Evolutionary conservation across 108 stramenopile species (phyloP).

Genomic region (Nitzschia sp.): DNA sequence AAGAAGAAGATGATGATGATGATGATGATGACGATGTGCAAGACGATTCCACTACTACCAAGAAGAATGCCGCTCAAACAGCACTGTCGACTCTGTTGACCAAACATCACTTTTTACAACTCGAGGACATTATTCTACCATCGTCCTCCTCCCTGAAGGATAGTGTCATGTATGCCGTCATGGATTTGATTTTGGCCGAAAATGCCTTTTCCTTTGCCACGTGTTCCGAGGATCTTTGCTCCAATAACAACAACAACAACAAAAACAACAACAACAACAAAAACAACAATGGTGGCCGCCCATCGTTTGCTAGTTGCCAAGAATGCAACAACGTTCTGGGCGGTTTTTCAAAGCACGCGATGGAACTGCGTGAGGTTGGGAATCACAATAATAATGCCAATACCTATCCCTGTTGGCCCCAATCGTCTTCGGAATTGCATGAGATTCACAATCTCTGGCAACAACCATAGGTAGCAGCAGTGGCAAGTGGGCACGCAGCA

Average conservation of each 20-base stretch:
- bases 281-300: too few relatives aligned
- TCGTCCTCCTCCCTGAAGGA: background rate
- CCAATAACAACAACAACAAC: too few relatives aligned
- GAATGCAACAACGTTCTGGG: background rate
- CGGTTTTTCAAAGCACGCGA: background rate
- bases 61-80: background rate
- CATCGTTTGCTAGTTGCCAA: background rate
- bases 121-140: too few relatives aligned
- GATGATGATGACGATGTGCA: too few relatives aligned
- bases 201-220: background rate
- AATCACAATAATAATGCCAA: background rate
- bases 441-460: background rate
- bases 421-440: background rate
- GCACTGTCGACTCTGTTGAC: background rate
- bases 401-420: conserved; percentile 2
- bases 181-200: conserved; percentile 9
- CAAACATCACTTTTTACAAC: background rate
- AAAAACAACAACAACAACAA: too few relatives aligned
- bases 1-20: background rate
- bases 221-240: too few relatives aligned
- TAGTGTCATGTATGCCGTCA: background rate
- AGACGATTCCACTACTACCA: background rate
- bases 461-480: background rate
- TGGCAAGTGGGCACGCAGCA: too few relatives aligned
- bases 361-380: background rate